These are phyloP conservation scores for Litsea cubeba DNA, from an alignment of 164 flowering plant genomes.

Conservation along the genomic window DNA sequence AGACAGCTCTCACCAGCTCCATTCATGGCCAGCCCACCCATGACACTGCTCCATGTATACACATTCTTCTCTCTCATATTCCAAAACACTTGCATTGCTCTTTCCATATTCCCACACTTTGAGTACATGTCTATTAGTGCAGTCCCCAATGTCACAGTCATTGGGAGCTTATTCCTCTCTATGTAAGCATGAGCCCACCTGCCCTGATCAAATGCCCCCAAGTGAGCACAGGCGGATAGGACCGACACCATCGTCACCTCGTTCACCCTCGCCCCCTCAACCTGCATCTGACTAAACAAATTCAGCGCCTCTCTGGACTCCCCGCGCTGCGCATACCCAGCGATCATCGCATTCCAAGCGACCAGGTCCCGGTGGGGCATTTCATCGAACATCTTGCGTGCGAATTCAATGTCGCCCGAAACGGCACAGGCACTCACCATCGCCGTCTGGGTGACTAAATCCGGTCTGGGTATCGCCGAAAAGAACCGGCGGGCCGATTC, in stretches of 20 bases:
- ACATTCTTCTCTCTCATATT: conserved; percentile 49
- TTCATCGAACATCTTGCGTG: conserved; percentile 43
- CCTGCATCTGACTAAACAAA: conserved; percentile 43
- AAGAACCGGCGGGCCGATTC: conserved; percentile 24
- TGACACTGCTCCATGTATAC: conserved; percentile 46
- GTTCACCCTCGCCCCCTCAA: conserved; percentile 37
- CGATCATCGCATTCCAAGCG: conserved; percentile 57
- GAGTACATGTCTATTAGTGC: conserved; percentile 54
- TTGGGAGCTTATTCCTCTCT: conserved; percentile 25
- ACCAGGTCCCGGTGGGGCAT: conserved; percentile 43
- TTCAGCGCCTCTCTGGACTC: conserved; percentile 37
- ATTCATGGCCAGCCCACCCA: conserved; percentile 55
- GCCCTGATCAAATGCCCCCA: conserved; percentile 58
- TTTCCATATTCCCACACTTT: conserved; percentile 40
- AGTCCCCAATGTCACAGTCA: conserved; percentile 44
- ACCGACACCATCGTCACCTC: conserved; percentile 49
- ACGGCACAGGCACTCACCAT: conserved; percentile 43
- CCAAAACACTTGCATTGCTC: conserved; percentile 58
- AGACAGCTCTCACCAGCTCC: conserved; percentile 44
- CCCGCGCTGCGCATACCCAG: conserved; percentile 47
- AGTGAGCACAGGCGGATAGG: conserved; percentile 45
- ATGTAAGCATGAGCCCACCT: conserved; percentile 53
- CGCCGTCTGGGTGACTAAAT: conserved; percentile 46
- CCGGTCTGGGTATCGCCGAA: conserved; percentile 26
- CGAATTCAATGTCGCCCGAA: conserved; percentile 34